Conservation (phyloP, 176 grass and related monocot genomes). For the Eremochloa ophiuroides region DNA sequence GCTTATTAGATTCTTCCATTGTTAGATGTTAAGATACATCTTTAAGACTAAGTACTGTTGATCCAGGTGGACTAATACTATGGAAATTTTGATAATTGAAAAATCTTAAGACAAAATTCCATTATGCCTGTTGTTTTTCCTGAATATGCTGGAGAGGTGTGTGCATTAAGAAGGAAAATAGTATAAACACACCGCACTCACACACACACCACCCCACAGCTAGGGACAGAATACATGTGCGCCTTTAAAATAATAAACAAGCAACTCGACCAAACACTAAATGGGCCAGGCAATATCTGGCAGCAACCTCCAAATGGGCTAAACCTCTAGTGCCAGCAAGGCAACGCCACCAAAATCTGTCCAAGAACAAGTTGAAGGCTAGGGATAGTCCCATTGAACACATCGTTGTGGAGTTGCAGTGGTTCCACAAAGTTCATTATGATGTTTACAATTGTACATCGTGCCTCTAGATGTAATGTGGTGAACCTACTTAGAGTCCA, state of each 20-base stretch:
- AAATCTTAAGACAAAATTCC: not conserved
- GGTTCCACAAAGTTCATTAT: not conserved
- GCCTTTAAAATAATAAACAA: too few relatives aligned
- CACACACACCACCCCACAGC: too few relatives aligned
- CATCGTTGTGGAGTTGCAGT: not conserved
- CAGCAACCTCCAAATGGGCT: too few relatives aligned
- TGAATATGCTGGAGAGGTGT: not conserved
- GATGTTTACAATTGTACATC: not conserved
- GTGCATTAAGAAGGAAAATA: not conserved
- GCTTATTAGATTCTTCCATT: not conserved
- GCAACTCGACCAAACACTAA: too few relatives aligned
- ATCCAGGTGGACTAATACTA: not conserved
- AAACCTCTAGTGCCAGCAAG: not conserved
- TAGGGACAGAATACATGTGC: too few relatives aligned
- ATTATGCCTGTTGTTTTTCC: not conserved
- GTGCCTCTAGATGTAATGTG: not conserved
- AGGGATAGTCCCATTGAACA: not conserved
- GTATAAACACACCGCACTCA: too few relatives aligned
- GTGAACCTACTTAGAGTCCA: too few relatives aligned
- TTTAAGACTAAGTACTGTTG: not conserved
- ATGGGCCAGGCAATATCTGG: not conserved
- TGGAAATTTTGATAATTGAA: not conserved
- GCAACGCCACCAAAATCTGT: not conserved
- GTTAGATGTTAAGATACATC: not conserved
- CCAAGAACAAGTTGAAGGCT: too few relatives aligned